Evolutionary conservation across 176 grass and related monocot genomes (phyloP).

Genomic region (Hsuehochloa calcarea): DNA sequence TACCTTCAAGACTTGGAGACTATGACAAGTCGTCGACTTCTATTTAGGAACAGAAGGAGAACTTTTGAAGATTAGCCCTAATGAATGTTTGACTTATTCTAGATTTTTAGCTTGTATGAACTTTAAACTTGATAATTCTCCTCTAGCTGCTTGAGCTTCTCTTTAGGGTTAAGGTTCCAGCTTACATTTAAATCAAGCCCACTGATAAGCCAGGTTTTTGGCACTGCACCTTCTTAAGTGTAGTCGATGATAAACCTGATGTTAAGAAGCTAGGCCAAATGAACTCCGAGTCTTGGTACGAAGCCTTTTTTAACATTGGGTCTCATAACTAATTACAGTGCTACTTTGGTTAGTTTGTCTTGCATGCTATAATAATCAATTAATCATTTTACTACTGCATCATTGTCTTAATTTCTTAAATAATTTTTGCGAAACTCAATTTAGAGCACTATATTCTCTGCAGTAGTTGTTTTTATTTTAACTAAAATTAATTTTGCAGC

Average conservation of each 20-base stretch:
- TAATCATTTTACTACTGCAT: background rate
- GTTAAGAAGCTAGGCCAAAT: conserved; percentile 4
- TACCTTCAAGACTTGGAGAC: background rate
- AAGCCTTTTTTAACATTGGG: background rate
- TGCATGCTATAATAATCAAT: conserved; percentile 3
- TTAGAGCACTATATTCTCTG: conserved; percentile 11
- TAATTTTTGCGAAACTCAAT: background rate
- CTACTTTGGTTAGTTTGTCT: conserved; percentile 5
- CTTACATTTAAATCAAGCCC: background rate
- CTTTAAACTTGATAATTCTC: background rate
- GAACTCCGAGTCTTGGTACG: conserved; percentile 1
- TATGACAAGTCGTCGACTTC: background rate
- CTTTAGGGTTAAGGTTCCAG: background rate
- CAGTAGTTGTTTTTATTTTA: background rate
- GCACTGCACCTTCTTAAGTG: background rate
- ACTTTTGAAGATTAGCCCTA: too few species aligned
- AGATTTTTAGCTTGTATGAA: background rate
- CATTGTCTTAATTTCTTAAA: background rate
- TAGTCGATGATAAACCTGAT: background rate
- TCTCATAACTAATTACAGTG: background rate
- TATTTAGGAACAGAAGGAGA: too few species aligned
- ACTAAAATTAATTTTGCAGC: conserved; percentile 45
- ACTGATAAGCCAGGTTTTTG: background rate
- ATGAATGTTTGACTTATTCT: too few species aligned
- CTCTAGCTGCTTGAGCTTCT: conserved; percentile 1